Conservation (phyloP, 164 flowering plant genomes). For the Vitis vinifera region ASM3070453v1 NC_081813.1:720001-720500, state of each 20-base stretch:
- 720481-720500: no score
- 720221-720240: constrained; percentile 23
- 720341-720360: neutral
- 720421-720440: neutral
- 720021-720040: no score
- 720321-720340: neutral
- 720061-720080: no score
- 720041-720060: no score
- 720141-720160: neutral
- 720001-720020: no score
- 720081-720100: no score
- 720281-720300: constrained; percentile 4
- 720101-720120: no score
- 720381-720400: neutral
- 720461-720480: neutral
- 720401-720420: neutral
- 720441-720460: constrained; percentile 1
- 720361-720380: constrained; percentile 25
- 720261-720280: constrained; percentile 52
- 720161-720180: neutral
- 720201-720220: constrained; percentile 12
- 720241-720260: constrained; percentile 43
- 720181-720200: constrained; percentile 14
- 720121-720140: no score
- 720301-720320: neutral